Conservation (phyloP, 768 basidiomycete genomes). For the Lentinula detonsa region DNA sequence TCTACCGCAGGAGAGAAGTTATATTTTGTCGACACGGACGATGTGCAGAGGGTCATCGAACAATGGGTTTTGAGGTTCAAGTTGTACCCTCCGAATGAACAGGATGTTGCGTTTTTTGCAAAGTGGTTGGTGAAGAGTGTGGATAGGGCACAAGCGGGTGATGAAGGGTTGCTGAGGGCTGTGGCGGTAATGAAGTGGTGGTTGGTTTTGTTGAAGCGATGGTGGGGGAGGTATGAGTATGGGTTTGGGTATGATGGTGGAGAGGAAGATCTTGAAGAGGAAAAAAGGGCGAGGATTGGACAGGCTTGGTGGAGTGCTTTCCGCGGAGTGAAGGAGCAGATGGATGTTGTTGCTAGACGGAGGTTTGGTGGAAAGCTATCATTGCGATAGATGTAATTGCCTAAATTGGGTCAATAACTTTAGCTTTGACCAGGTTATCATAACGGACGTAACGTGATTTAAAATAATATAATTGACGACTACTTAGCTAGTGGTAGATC, state of each 20-base stretch:
- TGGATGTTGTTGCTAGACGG: conserved; percentile 59
- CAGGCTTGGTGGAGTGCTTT: conserved; percentile 82
- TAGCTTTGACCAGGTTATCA: background rate
- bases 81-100: conserved; percentile 57
- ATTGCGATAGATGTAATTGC: conserved; percentile 35
- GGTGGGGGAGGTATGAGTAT: conserved; percentile 56
- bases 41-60: conserved; percentile 68
- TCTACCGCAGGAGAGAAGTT: conserved; percentile 47
- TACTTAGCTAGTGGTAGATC: too few relatives aligned
- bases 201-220: conserved; percentile 59
- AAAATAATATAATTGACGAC: too few relatives aligned
- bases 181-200: conserved; percentile 78
- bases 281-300: conserved; percentile 41
- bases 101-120: conserved; percentile 71
- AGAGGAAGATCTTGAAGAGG: conserved; percentile 23
- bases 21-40: conserved; percentile 56
- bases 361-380: conserved; percentile 71
- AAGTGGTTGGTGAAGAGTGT: conserved; percentile 68
- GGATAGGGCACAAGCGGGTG: conserved; percentile 46
- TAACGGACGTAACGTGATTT: too few relatives aligned
- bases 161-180: conserved; percentile 62
- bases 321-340: conserved; percentile 55
- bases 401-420: background rate
- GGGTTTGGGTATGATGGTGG: conserved; percentile 29
- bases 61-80: conserved; percentile 68